A percentile compares a stretch with the other conserved stretches of the same genome.
phyloP scores from a whole-genome alignment of 352 stramenopile species.

The Phytophthora tubulina region DNA sequence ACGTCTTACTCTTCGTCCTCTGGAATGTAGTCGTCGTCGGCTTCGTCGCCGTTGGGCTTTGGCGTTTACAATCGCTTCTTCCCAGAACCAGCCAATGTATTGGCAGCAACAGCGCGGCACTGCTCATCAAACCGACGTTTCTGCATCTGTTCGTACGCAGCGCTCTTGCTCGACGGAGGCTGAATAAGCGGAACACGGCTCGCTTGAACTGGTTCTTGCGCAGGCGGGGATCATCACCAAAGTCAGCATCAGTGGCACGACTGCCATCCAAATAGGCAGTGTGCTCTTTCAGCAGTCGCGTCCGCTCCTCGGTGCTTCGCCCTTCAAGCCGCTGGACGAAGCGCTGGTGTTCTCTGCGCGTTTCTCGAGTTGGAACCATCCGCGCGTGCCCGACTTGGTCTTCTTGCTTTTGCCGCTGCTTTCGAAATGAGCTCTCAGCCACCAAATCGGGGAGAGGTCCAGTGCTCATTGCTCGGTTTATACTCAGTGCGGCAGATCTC shows the following conservation, averaged over 20 bases:
- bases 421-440: constrained; percentile 7
- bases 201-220: too few relatives aligned
- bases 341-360: constrained; percentile 4
- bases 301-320: not conserved
- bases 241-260: not conserved
- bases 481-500: not conserved
- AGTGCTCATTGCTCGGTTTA: too few relatives aligned
- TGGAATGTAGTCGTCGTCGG: constrained; percentile 4
- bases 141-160: not conserved
- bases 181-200: too few relatives aligned
- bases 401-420: not conserved
- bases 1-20: constrained; percentile 9
- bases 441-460: not conserved
- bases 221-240: not conserved
- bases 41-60: constrained; percentile 3
- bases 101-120: not conserved
- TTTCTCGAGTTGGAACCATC: not conserved
- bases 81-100: constrained; percentile 1
- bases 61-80: constrained; percentile 6
- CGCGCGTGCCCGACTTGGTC: not conserved
- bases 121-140: not conserved
- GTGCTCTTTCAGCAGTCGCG: constrained; percentile 1
- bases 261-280: not conserved
- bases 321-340: constrained; percentile 5
- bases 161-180: too few relatives aligned